Percentiles rank a stretch among this genome's conserved stretches.
Evolutionary conservation across 306 rosid species (phyloP).

Genomic region (Quercus suber): DNA sequence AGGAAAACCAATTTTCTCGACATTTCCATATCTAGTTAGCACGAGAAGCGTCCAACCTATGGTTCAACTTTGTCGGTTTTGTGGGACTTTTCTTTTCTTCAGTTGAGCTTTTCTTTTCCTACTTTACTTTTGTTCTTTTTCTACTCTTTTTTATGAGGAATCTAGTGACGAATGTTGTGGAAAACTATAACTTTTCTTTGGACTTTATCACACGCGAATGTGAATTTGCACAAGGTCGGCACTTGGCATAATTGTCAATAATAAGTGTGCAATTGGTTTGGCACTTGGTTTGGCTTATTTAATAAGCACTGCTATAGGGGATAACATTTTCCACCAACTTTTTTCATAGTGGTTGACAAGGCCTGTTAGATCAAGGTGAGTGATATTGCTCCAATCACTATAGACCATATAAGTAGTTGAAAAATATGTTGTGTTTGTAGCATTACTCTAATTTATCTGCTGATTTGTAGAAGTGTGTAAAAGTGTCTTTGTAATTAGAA

Average conservation of each 20-base stretch:
- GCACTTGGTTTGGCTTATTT: neutral
- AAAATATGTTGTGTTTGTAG: too few relatives aligned
- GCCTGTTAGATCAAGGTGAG: too few relatives aligned
- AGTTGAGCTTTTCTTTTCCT: constrained; percentile 19
- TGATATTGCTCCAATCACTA: too few relatives aligned
- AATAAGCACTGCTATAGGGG: too few relatives aligned
- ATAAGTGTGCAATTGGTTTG: constrained; percentile 1
- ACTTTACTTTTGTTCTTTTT: constrained; percentile 5
- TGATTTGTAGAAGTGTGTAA: too few relatives aligned
- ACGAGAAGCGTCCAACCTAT: constrained; percentile 39
- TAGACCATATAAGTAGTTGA: too few relatives aligned
- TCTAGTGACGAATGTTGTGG: constrained; percentile 33
- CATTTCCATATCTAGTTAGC: constrained; percentile 35
- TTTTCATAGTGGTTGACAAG: too few relatives aligned
- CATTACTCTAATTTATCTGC: too few relatives aligned
- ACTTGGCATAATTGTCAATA: constrained; percentile 23
- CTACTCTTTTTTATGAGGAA: constrained; percentile 26
- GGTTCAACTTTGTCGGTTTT: constrained; percentile 38
- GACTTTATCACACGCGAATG: neutral
- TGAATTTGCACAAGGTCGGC: neutral
- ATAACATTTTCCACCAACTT: too few relatives aligned
- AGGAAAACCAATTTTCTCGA: neutral
- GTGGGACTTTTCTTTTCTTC: constrained; percentile 24
- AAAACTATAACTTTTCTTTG: constrained; percentile 9
- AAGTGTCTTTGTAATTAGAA: too few relatives aligned